phyloP scores from a whole-genome alignment of 2,329 filamentous ascomycete genomes.

The Monosporascus ibericus region DNA sequence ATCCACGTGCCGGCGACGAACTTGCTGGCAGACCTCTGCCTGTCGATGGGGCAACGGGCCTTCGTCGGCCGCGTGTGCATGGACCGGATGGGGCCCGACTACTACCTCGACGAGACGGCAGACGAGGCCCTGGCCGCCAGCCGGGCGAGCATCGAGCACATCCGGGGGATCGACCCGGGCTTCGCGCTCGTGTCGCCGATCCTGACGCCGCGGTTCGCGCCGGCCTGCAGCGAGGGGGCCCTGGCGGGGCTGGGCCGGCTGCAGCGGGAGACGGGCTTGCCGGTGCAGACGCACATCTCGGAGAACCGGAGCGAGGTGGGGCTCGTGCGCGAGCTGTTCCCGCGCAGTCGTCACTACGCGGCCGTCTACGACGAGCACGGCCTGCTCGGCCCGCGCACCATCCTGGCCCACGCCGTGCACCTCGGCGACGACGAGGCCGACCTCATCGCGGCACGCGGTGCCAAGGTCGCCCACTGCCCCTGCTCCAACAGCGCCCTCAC shows the following conservation, averaged over 20 bases:
- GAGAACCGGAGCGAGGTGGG: constrained; percentile 72
- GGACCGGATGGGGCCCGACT: constrained; percentile 69
- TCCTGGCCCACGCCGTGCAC: constrained; percentile 83
- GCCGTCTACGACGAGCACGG: constrained; percentile 70
- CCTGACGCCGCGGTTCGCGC: constrained; percentile 69
- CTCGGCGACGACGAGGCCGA: constrained; percentile 59
- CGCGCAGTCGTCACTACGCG: constrained; percentile 58
- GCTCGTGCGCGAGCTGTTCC: constrained; percentile 67
- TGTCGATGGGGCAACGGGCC: constrained; percentile 75
- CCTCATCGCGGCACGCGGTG: constrained; percentile 53
- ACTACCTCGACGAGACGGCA: constrained; percentile 70
- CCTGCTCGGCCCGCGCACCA: constrained; percentile 65
- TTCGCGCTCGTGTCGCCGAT: constrained; percentile 67
- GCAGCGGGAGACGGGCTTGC: constrained; percentile 55
- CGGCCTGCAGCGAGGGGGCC: constrained; percentile 51
- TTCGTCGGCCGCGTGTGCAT: constrained; percentile 95
- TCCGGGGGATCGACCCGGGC: constrained; percentile 58
- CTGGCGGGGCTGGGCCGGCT: constrained; percentile 60
- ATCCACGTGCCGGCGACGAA: constrained; percentile 85
- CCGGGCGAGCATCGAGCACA: constrained; percentile 56
- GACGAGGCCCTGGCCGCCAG: constrained; percentile 53
- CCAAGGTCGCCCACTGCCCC: constrained; percentile 79
- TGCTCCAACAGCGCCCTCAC: constrained; percentile 79
- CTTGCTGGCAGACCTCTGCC: constrained; percentile 77
- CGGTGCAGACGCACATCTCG: constrained; percentile 83